Evolutionary conservation across 805 yeast genomes (phyloP).

Genomic region (Saccharomycopsis sp.): DNA sequence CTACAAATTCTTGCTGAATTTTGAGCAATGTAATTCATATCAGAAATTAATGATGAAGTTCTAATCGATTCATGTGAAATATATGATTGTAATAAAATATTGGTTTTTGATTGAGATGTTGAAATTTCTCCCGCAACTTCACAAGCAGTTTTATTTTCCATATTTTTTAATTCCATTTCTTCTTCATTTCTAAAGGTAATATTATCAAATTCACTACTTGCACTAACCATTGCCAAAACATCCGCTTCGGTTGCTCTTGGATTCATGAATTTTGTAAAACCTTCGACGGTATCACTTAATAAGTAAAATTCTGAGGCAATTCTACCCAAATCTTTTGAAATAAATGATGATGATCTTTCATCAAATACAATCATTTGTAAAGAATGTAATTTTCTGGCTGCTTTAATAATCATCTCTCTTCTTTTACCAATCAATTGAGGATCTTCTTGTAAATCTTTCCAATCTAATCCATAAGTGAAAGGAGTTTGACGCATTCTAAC

Average conservation of each 20-base stretch:
- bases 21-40: constrained; percentile 89
- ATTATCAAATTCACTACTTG: constrained; percentile 90
- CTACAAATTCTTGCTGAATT: constrained; percentile 89
- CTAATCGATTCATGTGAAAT: constrained; percentile 64
- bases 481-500: constrained; percentile 95
- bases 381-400: constrained; percentile 76
- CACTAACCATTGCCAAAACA: constrained; percentile 74
- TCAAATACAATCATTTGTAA: constrained; percentile 92
- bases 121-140: constrained; percentile 73
- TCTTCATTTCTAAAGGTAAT: constrained; percentile 88
- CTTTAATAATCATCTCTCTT: constrained; percentile 61
- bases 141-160: constrained; percentile 57
- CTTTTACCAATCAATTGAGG: constrained; percentile 68
- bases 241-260: constrained; percentile 90
- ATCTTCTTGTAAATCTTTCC: constrained; percentile 78
- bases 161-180: constrained; percentile 52
- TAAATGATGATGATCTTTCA: constrained; percentile 68
- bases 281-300: constrained; percentile 74
- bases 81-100: constrained; percentile 77
- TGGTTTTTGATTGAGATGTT: constrained; percentile 76
- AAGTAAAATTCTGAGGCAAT: constrained; percentile 91
- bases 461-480: constrained; percentile 79
- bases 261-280: constrained; percentile 74
- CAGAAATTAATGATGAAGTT: constrained; percentile 79
- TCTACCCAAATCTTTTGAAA: constrained; percentile 84